phyloP scores from a whole-genome alignment of 1,284 basidiomycete genomes.

The Ceratobasidium sp. region DNA sequence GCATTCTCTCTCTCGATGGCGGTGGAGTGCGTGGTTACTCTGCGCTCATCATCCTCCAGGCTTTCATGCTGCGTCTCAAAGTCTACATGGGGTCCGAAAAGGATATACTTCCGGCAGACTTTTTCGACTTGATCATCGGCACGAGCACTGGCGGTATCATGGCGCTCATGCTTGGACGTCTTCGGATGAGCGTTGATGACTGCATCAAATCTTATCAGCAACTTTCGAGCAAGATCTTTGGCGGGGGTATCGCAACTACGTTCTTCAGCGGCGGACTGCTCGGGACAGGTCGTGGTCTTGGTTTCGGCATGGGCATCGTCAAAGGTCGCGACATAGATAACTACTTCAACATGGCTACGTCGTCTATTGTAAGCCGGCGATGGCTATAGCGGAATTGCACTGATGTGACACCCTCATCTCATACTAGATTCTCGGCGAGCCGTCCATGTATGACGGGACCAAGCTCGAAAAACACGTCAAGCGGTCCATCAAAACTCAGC shows the following conservation, averaged over 20 bases:
- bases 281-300: conserved; percentile 13
- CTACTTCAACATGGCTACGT: conserved; percentile 19
- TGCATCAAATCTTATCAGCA: conserved; percentile 44
- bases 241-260: conserved; percentile 14
- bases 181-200: conserved; percentile 54
- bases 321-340: conserved; percentile 10
- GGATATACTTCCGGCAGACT: conserved; percentile 13
- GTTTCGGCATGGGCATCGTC: conserved; percentile 21
- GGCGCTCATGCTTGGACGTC: conserved; percentile 56
- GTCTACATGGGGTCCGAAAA: not conserved
- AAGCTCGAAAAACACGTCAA: conserved; percentile 35
- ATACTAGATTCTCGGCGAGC: not conserved
- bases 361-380: not conserved
- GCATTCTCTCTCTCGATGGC: conserved; percentile 42
- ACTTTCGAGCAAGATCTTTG: conserved; percentile 40
- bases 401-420: too few relatives aligned
- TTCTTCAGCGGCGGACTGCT: conserved; percentile 13
- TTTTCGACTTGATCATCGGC: conserved; percentile 37
- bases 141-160: conserved; percentile 50
- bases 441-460: conserved; percentile 15
- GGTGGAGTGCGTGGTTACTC: conserved; percentile 47
- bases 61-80: conserved; percentile 35
- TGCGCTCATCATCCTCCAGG: conserved; percentile 36
- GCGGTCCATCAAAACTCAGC: conserved; percentile 7
- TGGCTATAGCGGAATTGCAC: too few relatives aligned